These are phyloP conservation scores for Knoxdaviesia proteae DNA, from an alignment of 2,329 filamentous ascomycete genomes.

Conservation along the genomic window DNA sequence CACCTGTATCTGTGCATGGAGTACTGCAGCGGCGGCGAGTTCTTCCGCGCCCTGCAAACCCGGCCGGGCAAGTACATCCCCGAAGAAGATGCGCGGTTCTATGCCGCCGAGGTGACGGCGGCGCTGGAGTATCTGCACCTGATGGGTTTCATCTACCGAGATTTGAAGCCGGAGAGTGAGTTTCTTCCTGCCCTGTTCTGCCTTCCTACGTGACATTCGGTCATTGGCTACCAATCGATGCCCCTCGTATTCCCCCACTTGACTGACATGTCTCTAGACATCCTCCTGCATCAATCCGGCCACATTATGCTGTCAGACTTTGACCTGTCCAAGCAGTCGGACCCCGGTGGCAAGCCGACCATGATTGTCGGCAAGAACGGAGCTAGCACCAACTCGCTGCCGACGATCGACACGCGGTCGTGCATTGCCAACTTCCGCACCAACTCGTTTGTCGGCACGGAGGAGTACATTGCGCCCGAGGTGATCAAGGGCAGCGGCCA, in stretches of 20 bases:
- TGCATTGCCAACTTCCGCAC: slow-evolving; percentile 97
- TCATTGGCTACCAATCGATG: too few species aligned
- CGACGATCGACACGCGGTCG: slow-evolving; percentile 95
- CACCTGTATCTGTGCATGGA: slow-evolving; percentile 99
- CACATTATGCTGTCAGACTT: slow-evolving; percentile 99
- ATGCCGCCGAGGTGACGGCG: slow-evolving; percentile 91
- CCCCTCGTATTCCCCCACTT: too few species aligned
- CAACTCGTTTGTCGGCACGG: slow-evolving; percentile 94
- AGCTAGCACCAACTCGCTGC: slow-evolving; percentile 65
- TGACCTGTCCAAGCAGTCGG: slow-evolving; percentile 93
- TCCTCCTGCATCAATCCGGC: slow-evolving; percentile 92
- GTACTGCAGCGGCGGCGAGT: slow-evolving; percentile 96
- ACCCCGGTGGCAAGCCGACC: slow-evolving; percentile 82
- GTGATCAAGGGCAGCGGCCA: slow-evolving; percentile 98
- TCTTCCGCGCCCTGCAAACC: slow-evolving; percentile 91
- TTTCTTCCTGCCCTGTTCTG: slow-evolving; percentile 7
- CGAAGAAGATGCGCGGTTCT: slow-evolving; percentile 91
- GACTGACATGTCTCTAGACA: slow-evolving; percentile 37
- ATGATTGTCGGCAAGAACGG: slow-evolving; percentile 93
- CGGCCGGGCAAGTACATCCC: slow-evolving; percentile 92
- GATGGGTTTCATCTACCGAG: slow-evolving; percentile 98
- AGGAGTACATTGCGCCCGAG: slow-evolving; percentile 96
- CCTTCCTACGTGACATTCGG: background rate
- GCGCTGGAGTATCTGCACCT: slow-evolving; percentile 91
- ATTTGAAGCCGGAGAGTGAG: slow-evolving; percentile 93